Evolutionary conservation across 108 stramenopile genomes (phyloP), one percentile per base, ranked within the genome.

Genomic region (Skeletonema costatum): DNA sequence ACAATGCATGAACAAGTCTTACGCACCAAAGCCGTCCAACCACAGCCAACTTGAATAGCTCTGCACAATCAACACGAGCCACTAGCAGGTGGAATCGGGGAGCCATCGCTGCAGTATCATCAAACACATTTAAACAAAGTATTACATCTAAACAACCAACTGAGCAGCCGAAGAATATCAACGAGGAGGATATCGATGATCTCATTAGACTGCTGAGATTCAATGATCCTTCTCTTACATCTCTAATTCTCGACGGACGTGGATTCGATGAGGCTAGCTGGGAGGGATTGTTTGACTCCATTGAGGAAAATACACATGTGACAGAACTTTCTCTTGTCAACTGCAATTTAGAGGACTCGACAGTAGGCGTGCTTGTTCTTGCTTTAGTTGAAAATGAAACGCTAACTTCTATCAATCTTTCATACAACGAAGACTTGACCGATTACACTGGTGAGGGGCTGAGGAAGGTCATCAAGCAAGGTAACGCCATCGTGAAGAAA

Each of bases 361-460:
- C n/a, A 32, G 13, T 38, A 21, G 14, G 31, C 41, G 9, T 38
- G 25, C 59, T 73, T 33, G 42, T 44, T 14, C 71, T 73, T 16
- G 60, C 71, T 10, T 63, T 62, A 32, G 71, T 73, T 19, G 71
- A 73, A 46, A 73, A 73, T 63, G 70, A 73, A 25, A 39, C 61
- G n/a, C 39, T 63, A 14, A 39, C 32, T 17, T 48, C 71, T 6
- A 44, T 63, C 8, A 44, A 73, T 73, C 60, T 73, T 32, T 73
- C 71, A 41, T n/a, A 29, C 32, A 61, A 72, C 16, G 41, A n/a
- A 29, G 60, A 33, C 31, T 32, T 72, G 36, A 44, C 58, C 14
- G 58, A 62, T 44, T 31, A 30, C 3, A 72, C 71, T n/a, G 60
- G 36, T 21, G 38, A 39, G 19, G 16, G 17, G 4, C 19, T 72